Conservation (phyloP, 352 stramenopile genomes). For the Phytophthora europaea region DNA sequence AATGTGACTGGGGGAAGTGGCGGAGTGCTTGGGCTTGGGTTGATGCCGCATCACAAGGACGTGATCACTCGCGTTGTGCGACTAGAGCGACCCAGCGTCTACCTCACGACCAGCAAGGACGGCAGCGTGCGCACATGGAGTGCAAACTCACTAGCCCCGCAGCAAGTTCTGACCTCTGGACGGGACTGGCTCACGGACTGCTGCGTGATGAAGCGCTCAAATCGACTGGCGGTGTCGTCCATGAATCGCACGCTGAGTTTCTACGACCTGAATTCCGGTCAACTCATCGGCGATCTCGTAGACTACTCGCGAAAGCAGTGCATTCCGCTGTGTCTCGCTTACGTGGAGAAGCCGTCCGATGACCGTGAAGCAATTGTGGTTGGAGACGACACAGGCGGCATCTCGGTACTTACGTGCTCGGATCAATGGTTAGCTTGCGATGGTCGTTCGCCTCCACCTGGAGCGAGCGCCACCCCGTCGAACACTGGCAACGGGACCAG, state of each 20-base stretch:
- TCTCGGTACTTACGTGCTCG: slow-evolving; percentile 80
- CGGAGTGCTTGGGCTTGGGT: slow-evolving; percentile 28
- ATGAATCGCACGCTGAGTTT: slow-evolving; percentile 84
- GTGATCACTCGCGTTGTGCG: slow-evolving; percentile 76
- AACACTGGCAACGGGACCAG: slow-evolving; percentile 23
- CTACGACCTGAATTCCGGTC: slow-evolving; percentile 76
- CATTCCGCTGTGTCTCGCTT: slow-evolving; percentile 84
- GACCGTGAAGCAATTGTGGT: slow-evolving; percentile 81
- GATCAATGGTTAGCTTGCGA: slow-evolving; percentile 78
- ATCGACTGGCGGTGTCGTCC: slow-evolving; percentile 80
- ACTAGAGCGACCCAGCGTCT: slow-evolving; percentile 74
- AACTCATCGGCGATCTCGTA: slow-evolving; percentile 77
- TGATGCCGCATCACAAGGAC: slow-evolving; percentile 73
- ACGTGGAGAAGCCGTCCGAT: slow-evolving; percentile 80
- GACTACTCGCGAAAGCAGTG: slow-evolving; percentile 84
- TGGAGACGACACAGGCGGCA: slow-evolving; percentile 79
- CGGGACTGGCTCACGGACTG: slow-evolving; percentile 87
- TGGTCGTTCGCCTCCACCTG: slow-evolving; percentile 54
- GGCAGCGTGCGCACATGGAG: slow-evolving; percentile 83
- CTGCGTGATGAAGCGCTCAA: slow-evolving; percentile 84
- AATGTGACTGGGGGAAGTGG: slow-evolving; percentile 36
- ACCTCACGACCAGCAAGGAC: slow-evolving; percentile 82
- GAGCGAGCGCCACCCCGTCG: slow-evolving; percentile 22
- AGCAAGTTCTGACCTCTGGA: slow-evolving; percentile 68
- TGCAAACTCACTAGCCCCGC: slow-evolving; percentile 68